Base-by-base conservation (phyloP, 1,284 basidiomycete genomes). In the Boletellus sp. region DNA sequence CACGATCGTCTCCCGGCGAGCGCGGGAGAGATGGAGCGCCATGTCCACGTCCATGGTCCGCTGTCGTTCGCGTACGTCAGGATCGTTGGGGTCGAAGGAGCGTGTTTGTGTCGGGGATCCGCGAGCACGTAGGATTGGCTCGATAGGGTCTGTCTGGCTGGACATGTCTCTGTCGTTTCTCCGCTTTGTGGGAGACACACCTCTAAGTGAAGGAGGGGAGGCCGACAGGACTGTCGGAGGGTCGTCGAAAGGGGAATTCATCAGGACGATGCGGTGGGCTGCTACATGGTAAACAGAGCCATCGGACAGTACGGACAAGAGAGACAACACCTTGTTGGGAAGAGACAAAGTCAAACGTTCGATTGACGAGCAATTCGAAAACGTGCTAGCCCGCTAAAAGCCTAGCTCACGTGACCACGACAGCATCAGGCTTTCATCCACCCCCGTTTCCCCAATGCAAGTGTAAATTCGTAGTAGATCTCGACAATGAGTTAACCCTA, bases 1-100 rank as follows among this genome's bases (percentile, higher is more conserved):
- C 1, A 73, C 69, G n/a, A 83, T 61, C 3, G 86, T 87, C 49
- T 83, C 82, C 56, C 85, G 77, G 24, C 89, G 78, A 1, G 87
- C 88, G 33, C 82, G 77, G 28, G 87, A 89, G 42, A 92, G 80
- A 49, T 91, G 88, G 64, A 89, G 79, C 43, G 90, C 89, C 80
- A 91, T 89, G 62, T 91, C 89, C 0, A 85, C 89, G 58, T 91
- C 89, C 82, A 92, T 86, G 1, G 86, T 81, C n/a, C 87, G 78
- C 70, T 92, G 89, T 16, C 89, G 80, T 64, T 92, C 89, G 46
- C 81, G 75, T 21, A 78, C 81, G 50, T 86, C 80, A 0, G 85
- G 83, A 63, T 89, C 85, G 69, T 83, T 76, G 15, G 76, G 78
- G 64, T 89, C 85, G 56, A 79, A 78, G 10, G 83, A 76, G 37